Evolutionary conservation across 2,329 filamentous ascomycete species (phyloP).

Genomic region (Epicoccum nigrum): DNA sequence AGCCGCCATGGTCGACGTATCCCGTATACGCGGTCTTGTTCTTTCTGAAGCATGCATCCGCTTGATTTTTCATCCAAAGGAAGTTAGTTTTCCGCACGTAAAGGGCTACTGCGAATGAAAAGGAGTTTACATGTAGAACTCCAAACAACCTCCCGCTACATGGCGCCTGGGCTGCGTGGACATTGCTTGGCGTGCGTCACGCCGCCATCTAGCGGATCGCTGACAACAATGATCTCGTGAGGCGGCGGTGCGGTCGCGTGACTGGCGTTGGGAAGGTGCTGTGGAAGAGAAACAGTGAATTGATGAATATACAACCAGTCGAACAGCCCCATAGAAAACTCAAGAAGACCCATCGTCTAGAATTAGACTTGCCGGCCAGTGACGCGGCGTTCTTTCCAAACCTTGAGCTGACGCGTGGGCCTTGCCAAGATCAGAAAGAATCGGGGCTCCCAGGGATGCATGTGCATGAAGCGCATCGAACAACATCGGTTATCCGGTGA

Average conservation of each 20-base stretch:
- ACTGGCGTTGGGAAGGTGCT: not conserved
- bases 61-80: not conserved
- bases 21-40: not conserved
- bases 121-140: not conserved
- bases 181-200: constrained; percentile 16
- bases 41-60: not conserved
- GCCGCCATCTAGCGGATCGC: not conserved
- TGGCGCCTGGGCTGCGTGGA: not conserved
- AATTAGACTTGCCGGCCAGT: constrained; percentile 3
- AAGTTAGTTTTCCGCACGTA: not conserved
- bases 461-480: constrained; percentile 10
- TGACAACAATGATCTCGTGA: not conserved
- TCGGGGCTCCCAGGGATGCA: constrained; percentile 12
- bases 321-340: too few species aligned
- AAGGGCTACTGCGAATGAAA: not conserved
- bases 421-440: constrained; percentile 13
- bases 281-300: not conserved
- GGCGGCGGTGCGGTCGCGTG: constrained; percentile 7
- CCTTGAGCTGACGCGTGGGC: constrained; percentile 15
- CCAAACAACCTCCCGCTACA: not conserved
- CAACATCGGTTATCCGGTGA: constrained; percentile 6
- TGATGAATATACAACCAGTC: too few species aligned
- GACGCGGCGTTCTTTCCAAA: constrained; percentile 12
- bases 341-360: too few species aligned
- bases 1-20: not conserved